Conservation (phyloP, 139 green algal species). For the Chlamydomonas sp. region DNA sequence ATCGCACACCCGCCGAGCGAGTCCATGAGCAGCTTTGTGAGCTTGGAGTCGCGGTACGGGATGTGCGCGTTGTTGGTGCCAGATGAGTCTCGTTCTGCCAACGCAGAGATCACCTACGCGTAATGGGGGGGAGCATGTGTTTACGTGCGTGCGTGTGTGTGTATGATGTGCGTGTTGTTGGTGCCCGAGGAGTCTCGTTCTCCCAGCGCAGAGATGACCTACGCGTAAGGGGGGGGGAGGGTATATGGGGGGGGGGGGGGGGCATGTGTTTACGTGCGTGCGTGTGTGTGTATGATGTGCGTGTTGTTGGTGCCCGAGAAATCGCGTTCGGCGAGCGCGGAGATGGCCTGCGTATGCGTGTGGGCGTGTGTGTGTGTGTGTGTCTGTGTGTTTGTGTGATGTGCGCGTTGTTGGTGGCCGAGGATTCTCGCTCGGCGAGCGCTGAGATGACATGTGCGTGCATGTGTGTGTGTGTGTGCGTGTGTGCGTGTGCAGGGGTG, state of each 20-base stretch:
- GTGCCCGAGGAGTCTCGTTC: slow-evolving; percentile 36
- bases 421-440: slow-evolving; percentile 47
- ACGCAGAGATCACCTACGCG: slow-evolving; percentile 65
- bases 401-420: slow-evolving; percentile 26
- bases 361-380: no score
- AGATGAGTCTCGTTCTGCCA: slow-evolving; percentile 45
- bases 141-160: no score
- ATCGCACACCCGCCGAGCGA: slow-evolving; percentile 56
- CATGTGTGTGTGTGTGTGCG: no score
- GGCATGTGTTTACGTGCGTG: no score
- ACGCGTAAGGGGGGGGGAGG: no score
- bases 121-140: no score
- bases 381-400: no score
- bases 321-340: slow-evolving; percentile 52
- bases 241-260: no score
- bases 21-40: slow-evolving; percentile 89
- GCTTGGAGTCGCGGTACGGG: slow-evolving; percentile 66
- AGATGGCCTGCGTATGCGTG: no score
- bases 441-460: slow-evolving; percentile 66
- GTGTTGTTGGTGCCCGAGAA: slow-evolving; percentile 17
- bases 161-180: slow-evolving; percentile 33
- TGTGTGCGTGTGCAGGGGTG: no score
- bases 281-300: no score
- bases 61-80: slow-evolving; percentile 35
- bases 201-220: slow-evolving; percentile 64